Evolutionary conservation across 2,329 filamentous ascomycete genomes (phyloP).

Genomic region (Emmonsiellopsis sp.): DNA sequence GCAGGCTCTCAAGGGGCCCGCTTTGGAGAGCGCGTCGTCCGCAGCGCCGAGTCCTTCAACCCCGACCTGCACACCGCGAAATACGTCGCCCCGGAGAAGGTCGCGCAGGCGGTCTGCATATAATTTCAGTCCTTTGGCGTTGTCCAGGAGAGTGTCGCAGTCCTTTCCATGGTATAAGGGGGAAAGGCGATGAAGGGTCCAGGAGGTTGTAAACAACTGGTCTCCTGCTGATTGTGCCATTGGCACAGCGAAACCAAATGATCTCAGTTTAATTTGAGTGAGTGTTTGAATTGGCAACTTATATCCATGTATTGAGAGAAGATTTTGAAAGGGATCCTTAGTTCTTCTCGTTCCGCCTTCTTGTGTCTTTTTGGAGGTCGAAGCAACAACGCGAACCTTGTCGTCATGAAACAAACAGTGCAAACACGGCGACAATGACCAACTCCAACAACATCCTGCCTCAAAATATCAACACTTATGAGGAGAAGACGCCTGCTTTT

Average conservation of each 20-base stretch:
- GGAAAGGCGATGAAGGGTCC: slow-evolving; percentile 44
- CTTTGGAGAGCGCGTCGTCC: slow-evolving; percentile 33
- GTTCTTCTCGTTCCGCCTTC: neutral
- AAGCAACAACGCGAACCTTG: neutral
- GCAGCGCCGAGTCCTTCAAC: slow-evolving; percentile 18
- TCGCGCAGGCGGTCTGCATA: slow-evolving; percentile 42
- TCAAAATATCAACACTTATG: too few species aligned
- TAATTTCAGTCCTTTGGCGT: slow-evolving; percentile 27
- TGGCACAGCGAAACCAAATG: neutral
- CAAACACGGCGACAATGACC: neutral
- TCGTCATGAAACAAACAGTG: neutral
- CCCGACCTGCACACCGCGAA: slow-evolving; percentile 37
- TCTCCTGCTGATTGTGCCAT: slow-evolving; percentile 9
- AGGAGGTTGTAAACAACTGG: slow-evolving; percentile 42
- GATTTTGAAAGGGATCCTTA: neutral
- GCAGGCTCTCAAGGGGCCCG: slow-evolving; percentile 40
- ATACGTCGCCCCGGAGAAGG: slow-evolving; percentile 39
- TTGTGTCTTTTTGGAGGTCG: neutral
- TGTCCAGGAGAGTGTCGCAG: slow-evolving; percentile 23
- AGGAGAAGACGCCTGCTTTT: too few species aligned
- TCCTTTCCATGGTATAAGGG: slow-evolving; percentile 42
- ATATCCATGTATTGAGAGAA: neutral
- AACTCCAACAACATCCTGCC: too few species aligned
- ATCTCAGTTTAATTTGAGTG: neutral
- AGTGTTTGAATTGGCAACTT: neutral